Conservation (phyloP, 2,329 filamentous ascomycete genomes). For the Diaporthe sp. region DNA sequence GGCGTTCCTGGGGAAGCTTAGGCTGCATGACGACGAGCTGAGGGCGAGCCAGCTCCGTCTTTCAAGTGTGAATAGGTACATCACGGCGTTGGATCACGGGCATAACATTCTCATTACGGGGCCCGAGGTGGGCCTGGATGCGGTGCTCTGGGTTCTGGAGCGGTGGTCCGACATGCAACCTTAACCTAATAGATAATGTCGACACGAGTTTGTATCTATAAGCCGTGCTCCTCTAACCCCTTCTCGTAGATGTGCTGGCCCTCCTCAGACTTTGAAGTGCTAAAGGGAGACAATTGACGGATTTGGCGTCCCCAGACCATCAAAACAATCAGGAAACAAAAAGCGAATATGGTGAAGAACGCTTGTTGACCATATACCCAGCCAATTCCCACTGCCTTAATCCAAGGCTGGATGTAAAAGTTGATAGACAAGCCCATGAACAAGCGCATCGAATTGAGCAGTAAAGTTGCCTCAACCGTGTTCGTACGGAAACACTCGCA, state of each 20-base stretch:
- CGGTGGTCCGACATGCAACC: background rate
- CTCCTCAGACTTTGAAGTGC: conserved; percentile 35
- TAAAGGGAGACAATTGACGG: conserved; percentile 33
- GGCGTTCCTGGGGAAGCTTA: conserved; percentile 1
- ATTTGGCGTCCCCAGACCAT: conserved; percentile 43
- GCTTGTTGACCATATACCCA: conserved; percentile 55
- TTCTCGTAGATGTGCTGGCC: conserved; percentile 26
- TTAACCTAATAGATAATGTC: background rate
- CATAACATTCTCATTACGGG: background rate
- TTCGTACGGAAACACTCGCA: conserved; percentile 48
- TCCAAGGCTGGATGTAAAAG: conserved; percentile 53
- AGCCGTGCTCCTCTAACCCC: background rate
- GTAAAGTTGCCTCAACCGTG: conserved; percentile 48
- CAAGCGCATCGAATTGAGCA: conserved; percentile 48
- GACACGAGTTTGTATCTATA: background rate
- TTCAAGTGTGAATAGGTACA: conserved; percentile 16
- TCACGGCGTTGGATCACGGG: conserved; percentile 13
- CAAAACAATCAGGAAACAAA: conserved; percentile 40
- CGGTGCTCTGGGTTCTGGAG: conserved; percentile 7
- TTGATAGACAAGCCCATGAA: conserved; percentile 49
- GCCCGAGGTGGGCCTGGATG: background rate
- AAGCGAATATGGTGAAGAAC: conserved; percentile 46
- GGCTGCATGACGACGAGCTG: conserved; percentile 8
- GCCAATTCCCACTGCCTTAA: conserved; percentile 45
- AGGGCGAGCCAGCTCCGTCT: conserved; percentile 8